Conservation (phyloP, 1,284 basidiomycete species). For the Puccinia horiana region DNA sequence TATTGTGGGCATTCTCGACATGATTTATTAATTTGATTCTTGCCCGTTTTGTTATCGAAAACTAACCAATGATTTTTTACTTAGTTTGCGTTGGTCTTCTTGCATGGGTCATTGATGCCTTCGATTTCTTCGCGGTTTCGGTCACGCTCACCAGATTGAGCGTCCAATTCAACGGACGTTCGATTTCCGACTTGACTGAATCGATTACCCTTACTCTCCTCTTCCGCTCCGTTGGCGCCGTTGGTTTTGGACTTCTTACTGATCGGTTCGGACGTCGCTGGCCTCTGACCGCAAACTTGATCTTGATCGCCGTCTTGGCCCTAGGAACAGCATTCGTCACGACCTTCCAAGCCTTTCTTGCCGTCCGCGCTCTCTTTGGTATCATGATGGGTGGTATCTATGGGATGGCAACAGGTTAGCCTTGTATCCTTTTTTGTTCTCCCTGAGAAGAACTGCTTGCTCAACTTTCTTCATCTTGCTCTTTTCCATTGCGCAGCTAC, state of each 20-base stretch:
- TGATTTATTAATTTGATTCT: neutral
- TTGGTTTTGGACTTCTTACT: conserved; percentile 67
- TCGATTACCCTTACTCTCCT: conserved; percentile 90
- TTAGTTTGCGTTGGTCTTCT: conserved; percentile 33
- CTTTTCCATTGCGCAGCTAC: conserved; percentile 59
- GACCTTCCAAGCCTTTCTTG: conserved; percentile 62
- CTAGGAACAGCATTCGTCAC: conserved; percentile 67
- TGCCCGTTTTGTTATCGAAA: neutral
- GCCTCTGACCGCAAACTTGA: conserved; percentile 75
- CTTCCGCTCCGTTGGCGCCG: conserved; percentile 82
- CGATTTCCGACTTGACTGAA: conserved; percentile 59
- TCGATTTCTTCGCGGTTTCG: conserved; percentile 77
- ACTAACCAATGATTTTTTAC: neutral
- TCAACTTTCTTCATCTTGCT: conserved; percentile 48
- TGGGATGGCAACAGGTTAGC: conserved; percentile 57
- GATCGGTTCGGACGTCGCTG: conserved; percentile 83
- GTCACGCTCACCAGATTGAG: conserved; percentile 68
- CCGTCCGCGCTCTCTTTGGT: conserved; percentile 60
- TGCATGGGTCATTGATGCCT: conserved; percentile 41
- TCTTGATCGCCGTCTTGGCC: conserved; percentile 71
- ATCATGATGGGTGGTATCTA: conserved; percentile 74
- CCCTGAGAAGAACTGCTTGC: neutral
- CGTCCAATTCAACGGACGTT: conserved; percentile 56
- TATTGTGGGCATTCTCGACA: conserved; percentile 14
- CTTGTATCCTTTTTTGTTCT: neutral